Conservation (phyloP, 2,329 filamentous ascomycete species). For the Nothophaeocryptopus gaeumannii region DNA sequence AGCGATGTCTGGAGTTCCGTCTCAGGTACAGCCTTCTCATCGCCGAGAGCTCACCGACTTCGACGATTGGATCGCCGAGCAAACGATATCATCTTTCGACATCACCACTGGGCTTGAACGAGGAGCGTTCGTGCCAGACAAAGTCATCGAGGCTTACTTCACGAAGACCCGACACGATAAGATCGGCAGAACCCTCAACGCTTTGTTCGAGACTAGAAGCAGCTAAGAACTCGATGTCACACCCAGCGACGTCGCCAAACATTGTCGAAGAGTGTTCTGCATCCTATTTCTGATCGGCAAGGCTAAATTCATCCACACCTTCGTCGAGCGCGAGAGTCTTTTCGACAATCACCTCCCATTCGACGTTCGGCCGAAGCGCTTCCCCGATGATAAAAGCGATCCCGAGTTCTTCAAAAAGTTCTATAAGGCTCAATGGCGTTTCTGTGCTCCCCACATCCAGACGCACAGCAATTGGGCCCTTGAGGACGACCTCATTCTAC, state of each 20-base stretch:
- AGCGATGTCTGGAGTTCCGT: no score
- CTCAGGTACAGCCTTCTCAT: background rate
- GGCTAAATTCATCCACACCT: background rate
- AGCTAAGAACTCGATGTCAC: background rate
- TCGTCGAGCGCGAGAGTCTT: background rate
- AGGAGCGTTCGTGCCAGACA: background rate
- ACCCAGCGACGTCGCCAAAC: background rate
- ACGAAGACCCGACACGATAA: background rate
- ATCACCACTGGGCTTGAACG: background rate
- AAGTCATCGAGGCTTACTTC: background rate
- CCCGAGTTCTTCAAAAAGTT: constrained; percentile 4
- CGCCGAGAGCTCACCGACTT: background rate
- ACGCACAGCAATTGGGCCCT: background rate
- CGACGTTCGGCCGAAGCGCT: background rate
- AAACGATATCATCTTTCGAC: background rate
- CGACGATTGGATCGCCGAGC: background rate
- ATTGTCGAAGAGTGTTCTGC: constrained; percentile 6
- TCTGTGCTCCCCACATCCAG: background rate
- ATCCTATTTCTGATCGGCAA: constrained; percentile 7
- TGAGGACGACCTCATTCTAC: background rate
- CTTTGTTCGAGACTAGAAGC: background rate
- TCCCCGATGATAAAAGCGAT: background rate
- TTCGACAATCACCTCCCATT: constrained; percentile 4
- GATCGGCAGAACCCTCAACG: background rate
- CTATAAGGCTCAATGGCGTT: constrained; percentile 5